These are phyloP conservation scores for Obelidium mucronatum DNA, from an alignment of 192 early-diverging fungal species.

Conservation along the genomic window DNA sequence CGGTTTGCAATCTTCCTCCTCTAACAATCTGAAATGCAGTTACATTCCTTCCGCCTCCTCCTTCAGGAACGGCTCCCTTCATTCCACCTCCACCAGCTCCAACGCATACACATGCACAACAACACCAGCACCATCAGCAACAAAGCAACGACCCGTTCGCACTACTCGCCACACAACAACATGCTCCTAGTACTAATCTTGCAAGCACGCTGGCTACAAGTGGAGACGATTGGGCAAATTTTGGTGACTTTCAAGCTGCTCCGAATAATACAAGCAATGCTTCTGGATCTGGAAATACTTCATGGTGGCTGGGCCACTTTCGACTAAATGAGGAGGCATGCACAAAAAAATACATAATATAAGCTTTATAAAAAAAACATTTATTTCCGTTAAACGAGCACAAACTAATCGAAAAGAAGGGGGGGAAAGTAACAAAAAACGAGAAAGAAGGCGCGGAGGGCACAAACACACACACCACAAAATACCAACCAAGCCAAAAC, in stretches of 20 bases:
- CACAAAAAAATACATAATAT: no score
- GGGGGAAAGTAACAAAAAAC: background rate
- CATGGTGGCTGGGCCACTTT: slow-evolving; percentile 34
- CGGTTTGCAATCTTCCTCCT: no score
- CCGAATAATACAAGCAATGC: background rate
- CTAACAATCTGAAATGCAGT: no score
- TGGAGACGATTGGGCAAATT: slow-evolving; percentile 43
- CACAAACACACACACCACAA: no score
- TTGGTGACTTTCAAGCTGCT: slow-evolving; percentile 45
- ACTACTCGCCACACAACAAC: background rate
- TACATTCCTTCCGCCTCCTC: slow-evolving; percentile 33
- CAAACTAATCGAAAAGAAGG: slow-evolving; percentile 4
- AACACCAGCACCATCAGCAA: background rate
- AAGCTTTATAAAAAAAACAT: no score
- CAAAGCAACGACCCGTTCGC: slow-evolving; percentile 18
- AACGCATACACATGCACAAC: background rate
- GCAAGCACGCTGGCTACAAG: slow-evolving; percentile 8
- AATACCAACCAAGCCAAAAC: slow-evolving; percentile 10
- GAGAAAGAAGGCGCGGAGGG: slow-evolving; percentile 6
- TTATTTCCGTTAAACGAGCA: no score
- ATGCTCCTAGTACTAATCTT: background rate
- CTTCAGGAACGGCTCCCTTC: background rate
- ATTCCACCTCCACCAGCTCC: slow-evolving; percentile 3
- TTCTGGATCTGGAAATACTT: background rate
- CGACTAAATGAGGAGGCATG: slow-evolving; percentile 12